A percentile compares a stretch with the other conserved stretches of the same genome.
Evolutionary conservation across 2,329 filamentous ascomycete genomes (phyloP).

Genomic region (Fusarium gaditjirri): DNA sequence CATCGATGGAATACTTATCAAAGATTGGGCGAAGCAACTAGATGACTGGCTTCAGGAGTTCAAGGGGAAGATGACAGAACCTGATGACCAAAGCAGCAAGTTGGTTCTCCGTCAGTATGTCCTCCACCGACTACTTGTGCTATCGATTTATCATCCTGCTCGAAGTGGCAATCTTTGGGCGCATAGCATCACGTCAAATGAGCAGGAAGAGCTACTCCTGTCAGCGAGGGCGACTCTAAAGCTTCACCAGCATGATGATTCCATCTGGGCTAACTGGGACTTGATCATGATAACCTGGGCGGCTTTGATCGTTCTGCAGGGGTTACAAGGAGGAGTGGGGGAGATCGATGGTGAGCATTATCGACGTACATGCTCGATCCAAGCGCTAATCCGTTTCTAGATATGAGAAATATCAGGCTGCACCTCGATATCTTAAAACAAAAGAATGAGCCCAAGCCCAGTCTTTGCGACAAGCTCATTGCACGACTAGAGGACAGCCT

Average conservation of each 20-base stretch:
- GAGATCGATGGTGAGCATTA: not conserved
- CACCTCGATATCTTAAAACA: constrained; percentile 13
- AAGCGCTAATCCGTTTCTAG: not conserved
- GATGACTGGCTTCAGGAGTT: constrained; percentile 17
- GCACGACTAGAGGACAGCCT: constrained; percentile 3
- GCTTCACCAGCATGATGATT: constrained; percentile 16
- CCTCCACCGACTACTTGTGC: not conserved
- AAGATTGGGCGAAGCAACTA: constrained; percentile 9
- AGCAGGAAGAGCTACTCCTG: constrained; percentile 8
- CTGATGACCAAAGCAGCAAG: constrained; percentile 17
- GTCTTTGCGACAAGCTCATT: constrained; percentile 14
- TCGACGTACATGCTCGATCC: fast-evolving
- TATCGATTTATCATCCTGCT: constrained; percentile 6
- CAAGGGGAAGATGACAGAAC: constrained; percentile 6
- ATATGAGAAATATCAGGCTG: constrained; percentile 18
- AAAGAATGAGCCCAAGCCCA: constrained; percentile 9
- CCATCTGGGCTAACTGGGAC: constrained; percentile 16
- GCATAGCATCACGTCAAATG: constrained; percentile 7
- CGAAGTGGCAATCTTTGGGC: constrained; percentile 10
- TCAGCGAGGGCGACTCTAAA: constrained; percentile 2
- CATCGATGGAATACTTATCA: not conserved
- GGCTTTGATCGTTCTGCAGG: constrained; percentile 9
- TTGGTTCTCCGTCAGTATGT: constrained; percentile 10
- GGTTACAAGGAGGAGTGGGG: constrained; percentile 5
- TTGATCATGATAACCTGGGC: constrained; percentile 18